Conservation (phyloP, 768 basidiomycete species). For the Tricholoma matsutake region DNA sequence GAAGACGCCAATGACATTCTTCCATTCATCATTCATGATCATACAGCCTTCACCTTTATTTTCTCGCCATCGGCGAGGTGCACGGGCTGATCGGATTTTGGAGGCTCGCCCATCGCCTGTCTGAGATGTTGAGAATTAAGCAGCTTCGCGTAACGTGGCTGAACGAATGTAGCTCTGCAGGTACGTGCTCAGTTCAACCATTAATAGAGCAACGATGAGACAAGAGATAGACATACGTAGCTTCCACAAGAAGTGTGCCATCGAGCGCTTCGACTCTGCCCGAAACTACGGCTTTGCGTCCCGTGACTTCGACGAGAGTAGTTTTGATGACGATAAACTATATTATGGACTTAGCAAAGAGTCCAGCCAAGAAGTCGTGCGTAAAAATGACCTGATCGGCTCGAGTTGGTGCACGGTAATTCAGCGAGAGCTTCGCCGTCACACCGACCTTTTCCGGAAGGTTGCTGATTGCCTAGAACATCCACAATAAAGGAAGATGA, state of each 20-base stretch:
- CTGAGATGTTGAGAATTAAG: constrained; percentile 58
- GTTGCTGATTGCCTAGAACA: constrained; percentile 73
- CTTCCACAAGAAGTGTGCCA: constrained; percentile 82
- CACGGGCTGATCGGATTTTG: constrained; percentile 32
- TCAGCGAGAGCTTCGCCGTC: constrained; percentile 79
- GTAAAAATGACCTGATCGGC: constrained; percentile 69
- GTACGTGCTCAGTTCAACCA: background rate
- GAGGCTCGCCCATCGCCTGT: constrained; percentile 64
- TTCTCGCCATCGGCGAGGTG: constrained; percentile 40
- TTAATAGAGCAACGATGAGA: background rate
- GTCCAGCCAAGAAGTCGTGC: background rate
- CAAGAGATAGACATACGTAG: constrained; percentile 52
- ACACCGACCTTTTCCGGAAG: constrained; percentile 90
- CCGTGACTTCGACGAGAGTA: constrained; percentile 60
- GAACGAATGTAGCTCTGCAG: constrained; percentile 77
- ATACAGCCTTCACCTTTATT: constrained; percentile 4
- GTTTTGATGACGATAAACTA: constrained; percentile 86
- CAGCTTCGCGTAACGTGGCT: constrained; percentile 83
- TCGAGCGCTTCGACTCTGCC: constrained; percentile 76
- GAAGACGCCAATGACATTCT: too few species aligned
- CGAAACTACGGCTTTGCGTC: constrained; percentile 72
- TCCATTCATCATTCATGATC: background rate
- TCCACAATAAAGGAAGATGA: background rate
- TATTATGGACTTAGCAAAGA: background rate
- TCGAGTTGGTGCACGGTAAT: constrained; percentile 83